phyloP scores from a whole-genome alignment of 768 basidiomycete genomes.

The Trametes punicea region DNA sequence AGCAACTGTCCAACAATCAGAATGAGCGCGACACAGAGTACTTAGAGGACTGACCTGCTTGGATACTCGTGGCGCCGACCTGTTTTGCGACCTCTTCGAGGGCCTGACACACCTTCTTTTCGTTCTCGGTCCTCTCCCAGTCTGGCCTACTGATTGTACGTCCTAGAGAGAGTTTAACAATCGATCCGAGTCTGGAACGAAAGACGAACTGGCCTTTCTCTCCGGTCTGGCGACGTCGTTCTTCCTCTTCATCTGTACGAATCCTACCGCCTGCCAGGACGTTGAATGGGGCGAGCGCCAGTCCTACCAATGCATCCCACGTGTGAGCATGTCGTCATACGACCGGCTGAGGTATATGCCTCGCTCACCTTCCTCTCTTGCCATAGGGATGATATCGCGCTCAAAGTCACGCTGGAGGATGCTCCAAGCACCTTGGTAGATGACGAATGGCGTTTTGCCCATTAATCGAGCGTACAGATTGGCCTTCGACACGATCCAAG shows the following conservation, averaged over 20 bases:
- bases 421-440: constrained; percentile 37
- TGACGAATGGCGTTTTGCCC: constrained; percentile 36
- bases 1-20: constrained; percentile 34
- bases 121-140: constrained; percentile 48
- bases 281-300: constrained; percentile 27
- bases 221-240: constrained; percentile 23
- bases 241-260: constrained; percentile 26
- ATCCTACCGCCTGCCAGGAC: constrained; percentile 21
- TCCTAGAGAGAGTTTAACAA: constrained; percentile 21
- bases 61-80: constrained; percentile 35
- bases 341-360: too few relatives aligned
- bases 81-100: constrained; percentile 52
- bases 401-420: constrained; percentile 37
- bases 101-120: constrained; percentile 40
- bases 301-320: constrained; percentile 18
- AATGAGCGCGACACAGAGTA: neutral
- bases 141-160: constrained; percentile 29
- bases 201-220: constrained; percentile 19
- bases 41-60: neutral
- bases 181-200: neutral
- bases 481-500: constrained; percentile 37
- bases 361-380: constrained; percentile 29
- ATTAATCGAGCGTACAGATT: constrained; percentile 40
- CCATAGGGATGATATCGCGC: constrained; percentile 40
- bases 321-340: too few relatives aligned